Evolutionary conservation across 371 early-diverging fungal species (phyloP), one percentile per base, ranked within the genome.

Genomic region (Thermomucor indicae-seudaticae): DNA sequence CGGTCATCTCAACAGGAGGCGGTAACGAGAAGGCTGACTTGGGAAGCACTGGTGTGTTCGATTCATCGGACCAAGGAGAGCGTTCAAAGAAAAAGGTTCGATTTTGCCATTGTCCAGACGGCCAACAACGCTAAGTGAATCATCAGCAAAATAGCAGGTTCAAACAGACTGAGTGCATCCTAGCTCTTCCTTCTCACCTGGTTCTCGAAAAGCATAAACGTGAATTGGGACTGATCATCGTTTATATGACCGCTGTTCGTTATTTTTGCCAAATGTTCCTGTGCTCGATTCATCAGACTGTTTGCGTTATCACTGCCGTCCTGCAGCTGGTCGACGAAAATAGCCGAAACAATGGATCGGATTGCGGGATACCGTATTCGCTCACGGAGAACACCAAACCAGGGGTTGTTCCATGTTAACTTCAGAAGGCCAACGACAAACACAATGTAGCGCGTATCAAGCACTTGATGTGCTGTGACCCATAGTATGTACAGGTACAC

Each of bases 11-110:
- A 25, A 50, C 23, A 6, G 47, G 34, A 7, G 17, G 14, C 14
- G 57, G 57, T 25, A 57, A 31, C 16, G 31, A 11, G 34, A 57
- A 57, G 27, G 23, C 27, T 11, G 51, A 17, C 11, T 57, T 57
- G 1, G 51, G 30, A 1, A 27, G 45, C 3, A 46, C 37, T 6
- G 41, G 24, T 30, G 45, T 32, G 24, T 46, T 51, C 25, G 51
- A 41, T 5, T 57, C 57, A 40, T 57, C 57, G 11, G 51, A 49
- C 57, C 57, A 57, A 7, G 57, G 24, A 1, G 51, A 31, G 17
- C 47, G 45, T 8, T 57, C 57, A 6, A 46, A 19, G 14, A 47
- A 45, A 5, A 51, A 35, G 14, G 42, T 39, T 12, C 16, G 27
- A 20, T 19, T 20, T 20, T 45, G 34, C 53, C 57, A 57, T 51